phyloP scores from a whole-genome alignment of 2,329 filamentous ascomycete genomes.

The Alternaria longipes region DNA sequence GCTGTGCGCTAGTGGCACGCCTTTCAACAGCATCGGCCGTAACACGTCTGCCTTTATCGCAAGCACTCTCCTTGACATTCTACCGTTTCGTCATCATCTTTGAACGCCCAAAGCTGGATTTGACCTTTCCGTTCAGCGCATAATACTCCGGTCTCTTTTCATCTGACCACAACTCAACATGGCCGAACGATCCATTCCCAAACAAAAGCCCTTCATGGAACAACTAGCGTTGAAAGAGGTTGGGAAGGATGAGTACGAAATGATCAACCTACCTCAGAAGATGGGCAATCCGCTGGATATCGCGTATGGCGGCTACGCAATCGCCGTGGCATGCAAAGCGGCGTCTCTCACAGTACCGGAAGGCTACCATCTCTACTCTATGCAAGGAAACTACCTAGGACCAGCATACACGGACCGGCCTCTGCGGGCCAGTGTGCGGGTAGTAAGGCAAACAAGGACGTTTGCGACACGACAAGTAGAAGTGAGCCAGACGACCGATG shows the following conservation, averaged over 20 bases:
- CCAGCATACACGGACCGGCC: slow-evolving; percentile 55
- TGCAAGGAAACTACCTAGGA: slow-evolving; percentile 59
- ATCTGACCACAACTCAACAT: background rate
- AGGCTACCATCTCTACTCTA: slow-evolving; percentile 57
- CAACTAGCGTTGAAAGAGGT: slow-evolving; percentile 25
- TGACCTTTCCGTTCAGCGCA: background rate
- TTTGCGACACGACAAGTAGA: slow-evolving; percentile 60
- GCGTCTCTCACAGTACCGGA: slow-evolving; percentile 53
- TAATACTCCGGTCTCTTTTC: background rate
- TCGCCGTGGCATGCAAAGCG: slow-evolving; percentile 54
- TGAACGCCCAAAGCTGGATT: background rate
- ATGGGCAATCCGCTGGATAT: slow-evolving; percentile 51
- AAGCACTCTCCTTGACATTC: background rate
- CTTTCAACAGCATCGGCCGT: background rate
- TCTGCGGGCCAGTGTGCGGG: slow-evolving; percentile 50
- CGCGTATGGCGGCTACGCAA: slow-evolving; percentile 59
- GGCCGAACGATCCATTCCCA: background rate
- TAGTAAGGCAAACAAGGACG: slow-evolving; percentile 56
- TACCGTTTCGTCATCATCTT: background rate
- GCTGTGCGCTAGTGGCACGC: background rate
- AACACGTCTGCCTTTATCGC: background rate
- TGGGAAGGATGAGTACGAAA: slow-evolving; percentile 24
- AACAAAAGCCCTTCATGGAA: slow-evolving; percentile 23
- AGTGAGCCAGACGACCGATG: slow-evolving; percentile 51
- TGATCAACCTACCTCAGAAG: slow-evolving; percentile 44